Evolutionary conservation across 106 monocot genomes (phyloP), one percentile per base, ranked within the genome.

Genomic region (Allium cepa): DNA sequence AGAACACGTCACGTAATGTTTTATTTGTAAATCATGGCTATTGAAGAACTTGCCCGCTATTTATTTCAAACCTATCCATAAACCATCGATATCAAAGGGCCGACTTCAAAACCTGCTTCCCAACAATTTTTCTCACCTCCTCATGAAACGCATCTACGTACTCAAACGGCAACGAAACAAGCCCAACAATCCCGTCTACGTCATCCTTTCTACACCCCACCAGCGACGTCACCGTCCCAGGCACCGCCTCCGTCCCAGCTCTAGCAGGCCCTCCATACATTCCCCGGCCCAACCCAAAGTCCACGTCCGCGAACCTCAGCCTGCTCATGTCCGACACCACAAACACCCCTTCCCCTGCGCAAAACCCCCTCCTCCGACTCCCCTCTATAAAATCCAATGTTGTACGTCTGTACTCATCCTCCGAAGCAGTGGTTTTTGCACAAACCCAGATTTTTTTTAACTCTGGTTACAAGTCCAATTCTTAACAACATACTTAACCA

Each of bases 291-390:
- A 53, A 55, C 28, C 68, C 68, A 8, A 68, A 56, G 68, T 68
- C 68, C 55, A 68, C 68, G 28, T 68, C 68, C 36, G 56, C 68
- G 36, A 68, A 68, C 68, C 68, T 56, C 56, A 68, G 9, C 68
- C 68, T n/a, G 56, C 68, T 68, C 68, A 68, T 68, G 53, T 68
- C 68, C 15, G 68, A 68, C 0, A 68, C 68, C 16, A 68, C 68
- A 10, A 68, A 56, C 68, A 56, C 68, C 12, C 22, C 13, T 46
- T 2, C 45, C 8, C 68, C 56, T 1, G 8, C 9, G 15, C 11
- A 28, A 16, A 68, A 68, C 15, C 56, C 68, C 55, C 56, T 56
- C 53, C 68, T 68, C 68, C 56, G 53, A 13, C 46, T 68, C 16
- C 9, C 46, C 68, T 68, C 56, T 3, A 56, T 68, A 4, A 56